A percentile compares a stretch with the other conserved stretches of the same genome.
These are phyloP conservation scores for Infundibulicybe gibba DNA, from an alignment of 768 basidiomycete genomes.

Conservation along the genomic window DNA sequence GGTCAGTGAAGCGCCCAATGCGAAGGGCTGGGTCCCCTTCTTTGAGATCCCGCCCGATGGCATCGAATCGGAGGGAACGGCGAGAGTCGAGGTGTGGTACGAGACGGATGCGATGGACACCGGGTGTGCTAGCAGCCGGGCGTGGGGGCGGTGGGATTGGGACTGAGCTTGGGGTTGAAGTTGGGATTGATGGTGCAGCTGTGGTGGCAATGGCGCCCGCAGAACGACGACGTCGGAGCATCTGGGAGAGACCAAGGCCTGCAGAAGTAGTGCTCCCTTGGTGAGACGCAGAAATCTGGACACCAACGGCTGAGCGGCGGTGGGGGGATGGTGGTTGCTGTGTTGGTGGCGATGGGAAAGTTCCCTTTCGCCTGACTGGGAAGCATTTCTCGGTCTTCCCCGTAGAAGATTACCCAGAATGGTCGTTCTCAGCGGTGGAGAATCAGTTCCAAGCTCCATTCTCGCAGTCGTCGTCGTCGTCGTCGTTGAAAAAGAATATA, in stretches of 20 bases:
- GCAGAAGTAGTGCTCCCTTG: slow-evolving; percentile 1
- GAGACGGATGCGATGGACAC: slow-evolving; percentile 76
- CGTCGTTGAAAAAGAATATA: slow-evolving; percentile 2
- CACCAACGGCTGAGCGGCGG: not conserved
- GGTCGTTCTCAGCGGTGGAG: slow-evolving; percentile 49
- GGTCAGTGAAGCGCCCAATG: slow-evolving; percentile 94
- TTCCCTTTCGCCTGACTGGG: slow-evolving; percentile 37
- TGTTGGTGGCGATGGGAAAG: slow-evolving; percentile 5
- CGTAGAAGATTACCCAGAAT: slow-evolving; percentile 75
- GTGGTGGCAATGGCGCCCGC: slow-evolving; percentile 6
- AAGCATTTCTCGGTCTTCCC: slow-evolving; percentile 63
- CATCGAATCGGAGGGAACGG: slow-evolving; percentile 87
- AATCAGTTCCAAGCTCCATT: slow-evolving; percentile 35
- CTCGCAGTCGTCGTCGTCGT: slow-evolving; percentile 1
- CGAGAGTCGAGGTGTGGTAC: slow-evolving; percentile 93
- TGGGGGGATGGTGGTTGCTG: slow-evolving; percentile 4
- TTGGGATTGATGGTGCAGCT: slow-evolving; percentile 6
- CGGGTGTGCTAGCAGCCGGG: slow-evolving; percentile 5
- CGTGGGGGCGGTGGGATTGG: not conserved
- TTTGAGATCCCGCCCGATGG: slow-evolving; percentile 82
- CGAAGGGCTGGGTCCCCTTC: slow-evolving; percentile 70
- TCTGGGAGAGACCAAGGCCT: slow-evolving; percentile 5
- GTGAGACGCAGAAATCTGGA: not conserved
- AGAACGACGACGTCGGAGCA: not conserved
- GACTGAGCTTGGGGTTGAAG: slow-evolving; percentile 1